Evolutionary conservation across 108 stramenopile species (phyloP).

Genomic region (Aurantiochytrium sp.): DNA sequence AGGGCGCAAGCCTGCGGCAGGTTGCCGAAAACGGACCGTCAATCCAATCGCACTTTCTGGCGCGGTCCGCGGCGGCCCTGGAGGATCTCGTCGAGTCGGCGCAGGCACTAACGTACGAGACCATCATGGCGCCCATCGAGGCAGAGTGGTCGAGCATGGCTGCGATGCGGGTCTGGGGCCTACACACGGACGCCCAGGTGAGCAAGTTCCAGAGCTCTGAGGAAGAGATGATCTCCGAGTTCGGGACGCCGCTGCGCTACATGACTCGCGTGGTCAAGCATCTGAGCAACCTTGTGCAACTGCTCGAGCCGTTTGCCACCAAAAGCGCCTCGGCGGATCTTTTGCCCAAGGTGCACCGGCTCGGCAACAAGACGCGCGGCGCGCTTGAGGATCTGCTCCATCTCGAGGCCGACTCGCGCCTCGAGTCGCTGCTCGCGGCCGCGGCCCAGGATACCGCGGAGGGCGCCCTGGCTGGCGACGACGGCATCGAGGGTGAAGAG

Average conservation of each 20-base stretch:
- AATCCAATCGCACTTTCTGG: neutral
- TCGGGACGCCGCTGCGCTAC: neutral
- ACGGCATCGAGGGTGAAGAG: neutral
- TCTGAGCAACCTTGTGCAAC: slow-evolving; percentile 1
- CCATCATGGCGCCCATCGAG: neutral
- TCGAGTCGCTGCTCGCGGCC: neutral
- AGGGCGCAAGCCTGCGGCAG: neutral
- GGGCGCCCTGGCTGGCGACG: neutral
- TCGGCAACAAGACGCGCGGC: neutral
- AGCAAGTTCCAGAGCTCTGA: neutral
- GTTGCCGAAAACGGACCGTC: neutral
- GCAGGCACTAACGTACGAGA: neutral
- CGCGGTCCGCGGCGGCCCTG: neutral
- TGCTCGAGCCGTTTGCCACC: neutral
- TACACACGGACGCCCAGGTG: neutral
- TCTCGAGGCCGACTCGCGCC: neutral
- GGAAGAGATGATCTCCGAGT: neutral
- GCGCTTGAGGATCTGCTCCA: neutral
- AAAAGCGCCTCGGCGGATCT: neutral
- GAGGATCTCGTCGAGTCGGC: neutral
- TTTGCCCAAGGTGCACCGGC: neutral
- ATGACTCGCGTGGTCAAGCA: slow-evolving; percentile 12
- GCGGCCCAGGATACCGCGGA: neutral
- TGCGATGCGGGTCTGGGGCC: neutral
- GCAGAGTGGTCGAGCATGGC: neutral